Evolutionary conservation across 768 basidiomycete species (phyloP).

Genomic region (Ramaria sp.): DNA sequence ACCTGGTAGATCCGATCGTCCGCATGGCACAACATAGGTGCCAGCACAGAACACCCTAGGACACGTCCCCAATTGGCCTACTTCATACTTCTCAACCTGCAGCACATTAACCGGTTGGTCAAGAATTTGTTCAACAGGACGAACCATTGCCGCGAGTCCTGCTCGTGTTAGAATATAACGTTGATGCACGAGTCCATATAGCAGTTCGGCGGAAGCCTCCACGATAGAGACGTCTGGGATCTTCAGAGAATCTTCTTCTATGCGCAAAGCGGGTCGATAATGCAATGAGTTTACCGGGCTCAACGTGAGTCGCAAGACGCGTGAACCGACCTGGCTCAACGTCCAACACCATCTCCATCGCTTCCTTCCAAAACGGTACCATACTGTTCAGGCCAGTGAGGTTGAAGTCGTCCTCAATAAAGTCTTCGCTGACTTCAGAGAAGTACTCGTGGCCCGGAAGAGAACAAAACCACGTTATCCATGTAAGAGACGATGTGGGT

Average conservation of each 20-base stretch:
- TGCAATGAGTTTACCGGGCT: constrained; percentile 12
- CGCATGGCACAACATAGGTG: constrained; percentile 87
- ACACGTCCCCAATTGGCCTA: constrained; percentile 82
- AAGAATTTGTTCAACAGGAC: constrained; percentile 13
- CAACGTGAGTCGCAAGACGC: constrained; percentile 14
- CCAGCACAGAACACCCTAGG: constrained; percentile 91
- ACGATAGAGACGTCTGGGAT: constrained; percentile 99
- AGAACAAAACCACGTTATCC: constrained; percentile 96
- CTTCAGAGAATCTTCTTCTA: constrained; percentile 75
- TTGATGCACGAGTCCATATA: constrained; percentile 97
- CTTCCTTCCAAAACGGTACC: constrained; percentile 99
- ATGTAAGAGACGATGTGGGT: constrained; percentile 84
- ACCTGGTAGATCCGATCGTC: constrained; percentile 90
- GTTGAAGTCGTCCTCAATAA: constrained; percentile 99
- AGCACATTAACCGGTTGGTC: constrained; percentile 6
- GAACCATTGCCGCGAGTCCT: constrained; percentile 90
- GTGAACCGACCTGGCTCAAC: constrained; percentile 83
- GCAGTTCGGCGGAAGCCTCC: constrained; percentile 92
- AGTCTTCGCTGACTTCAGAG: constrained; percentile 96
- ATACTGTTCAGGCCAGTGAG: constrained; percentile 88
- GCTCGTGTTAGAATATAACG: constrained; percentile 93
- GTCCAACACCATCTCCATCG: constrained; percentile 99
- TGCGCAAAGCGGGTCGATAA: not conserved
- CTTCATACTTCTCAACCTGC: constrained; percentile 94
- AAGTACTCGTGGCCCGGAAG: constrained; percentile 96